These are phyloP conservation scores for Ustilago crameri DNA, from an alignment of 1,284 basidiomycete species.

Conservation along the genomic window DNA sequence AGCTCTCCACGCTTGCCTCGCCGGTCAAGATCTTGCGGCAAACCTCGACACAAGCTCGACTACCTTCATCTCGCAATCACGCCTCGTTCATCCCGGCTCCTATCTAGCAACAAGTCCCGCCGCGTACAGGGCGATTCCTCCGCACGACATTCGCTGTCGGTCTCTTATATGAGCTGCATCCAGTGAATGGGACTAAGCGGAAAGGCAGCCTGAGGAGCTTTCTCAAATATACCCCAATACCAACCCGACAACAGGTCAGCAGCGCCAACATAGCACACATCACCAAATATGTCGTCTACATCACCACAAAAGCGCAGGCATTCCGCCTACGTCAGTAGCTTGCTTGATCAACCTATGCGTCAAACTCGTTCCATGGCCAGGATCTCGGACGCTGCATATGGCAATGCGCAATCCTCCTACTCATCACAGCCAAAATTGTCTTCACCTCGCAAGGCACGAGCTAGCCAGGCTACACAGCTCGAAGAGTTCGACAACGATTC, in stretches of 20 bases:
- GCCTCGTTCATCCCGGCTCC: not conserved
- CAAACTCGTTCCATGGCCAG: constrained; percentile 48
- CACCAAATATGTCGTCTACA: constrained; percentile 28
- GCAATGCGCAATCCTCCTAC: constrained; percentile 4
- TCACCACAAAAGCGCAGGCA: constrained; percentile 45
- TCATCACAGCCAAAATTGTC: constrained; percentile 6
- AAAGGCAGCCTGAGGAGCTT: not conserved
- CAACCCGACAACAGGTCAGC: not conserved
- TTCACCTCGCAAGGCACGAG: constrained; percentile 26
- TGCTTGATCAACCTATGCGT: constrained; percentile 44
- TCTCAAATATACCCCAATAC: not conserved
- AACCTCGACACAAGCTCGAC: not conserved
- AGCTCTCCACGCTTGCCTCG: not conserved
- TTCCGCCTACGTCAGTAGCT: constrained; percentile 9
- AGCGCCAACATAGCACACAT: not conserved
- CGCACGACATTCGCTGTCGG: not conserved
- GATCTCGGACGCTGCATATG: constrained; percentile 15
- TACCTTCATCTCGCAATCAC: constrained; percentile 9
- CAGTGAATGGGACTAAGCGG: not conserved
- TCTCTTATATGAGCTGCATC: not conserved
- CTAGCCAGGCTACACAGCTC: constrained; percentile 20
- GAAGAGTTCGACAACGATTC: constrained; percentile 35
- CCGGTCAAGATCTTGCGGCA: too few relatives aligned
- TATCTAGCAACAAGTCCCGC: too few relatives aligned
- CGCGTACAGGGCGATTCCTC: too few relatives aligned